Evolutionary conservation across 78 protist genomes (phyloP), one percentile per base, ranked within the genome.

Genomic region (Paratrimastix pyriformis): DNA sequence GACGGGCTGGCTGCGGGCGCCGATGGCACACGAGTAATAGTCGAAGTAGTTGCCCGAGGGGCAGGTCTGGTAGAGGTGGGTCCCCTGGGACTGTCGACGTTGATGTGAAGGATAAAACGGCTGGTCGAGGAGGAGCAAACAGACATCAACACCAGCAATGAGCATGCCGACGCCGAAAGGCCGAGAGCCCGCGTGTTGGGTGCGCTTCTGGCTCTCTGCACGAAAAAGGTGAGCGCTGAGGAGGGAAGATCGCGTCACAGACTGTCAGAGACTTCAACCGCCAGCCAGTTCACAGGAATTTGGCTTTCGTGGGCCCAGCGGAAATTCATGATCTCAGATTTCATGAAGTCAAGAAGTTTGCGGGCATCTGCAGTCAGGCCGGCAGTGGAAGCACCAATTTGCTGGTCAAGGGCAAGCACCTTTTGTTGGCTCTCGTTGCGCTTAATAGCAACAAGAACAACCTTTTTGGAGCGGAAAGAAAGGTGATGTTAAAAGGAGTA

Each of bases 281-380:
- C 71, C 6, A 80, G 48, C 11, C 62, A 3, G 11, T 65, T 32
- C 15, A 33, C 6, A 26, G 84, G 84, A 26, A 72, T 29, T 11
- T 46, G n/a, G 3, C 39, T 32, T 4, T 40, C 72, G 11, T 80
- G 54, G 11, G 72, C 76, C 3, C 26, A 80, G 7, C 71, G 15
- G 30, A 48, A 44, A 26, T 50, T 32, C 7, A 48, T 38, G 60
- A 37, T 2, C 35, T 70, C 77, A 24, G n/a, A 1, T 0, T 42
- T 43, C n/a, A 80, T 7, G 40, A 13, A 80, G n/a, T 15, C 7
- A 4, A 6, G 8, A 7, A 80, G 43, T 33, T 13, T 38, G 40
- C 79, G 64, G 18, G 45, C 84, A 64, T 80, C 84, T 11, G 84
- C 77, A 5, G n/a, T 54, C 29, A 80, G 72, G 32, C 84, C 84